Evolutionary conservation across 805 yeast genomes (phyloP), one percentile per base, ranked within the genome.

Genomic region (Wickerhamia fluorescens): DNA sequence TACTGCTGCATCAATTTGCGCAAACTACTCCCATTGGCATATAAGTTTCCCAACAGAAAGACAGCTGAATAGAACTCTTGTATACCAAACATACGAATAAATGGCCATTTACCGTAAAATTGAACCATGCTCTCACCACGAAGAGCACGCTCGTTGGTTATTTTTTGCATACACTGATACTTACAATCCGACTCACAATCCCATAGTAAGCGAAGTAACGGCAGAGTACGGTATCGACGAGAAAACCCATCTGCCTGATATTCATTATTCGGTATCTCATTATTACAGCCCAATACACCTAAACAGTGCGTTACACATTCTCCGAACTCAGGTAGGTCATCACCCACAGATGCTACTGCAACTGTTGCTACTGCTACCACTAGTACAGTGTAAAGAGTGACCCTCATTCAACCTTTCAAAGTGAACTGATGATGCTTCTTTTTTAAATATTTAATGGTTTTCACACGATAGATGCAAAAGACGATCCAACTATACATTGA

Each of bases 71-170:
- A 48, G 16, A 60, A 17, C 33, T 63, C 69, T 15, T 61, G 58
- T 14, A 55, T 41, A 1, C 66, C 68, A 18, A 53, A 43, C 1
- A 61, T 41, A 17, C 68, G 41, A 5, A 28, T 32, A 29, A 63
- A 63, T 4, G 68, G 68, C 69, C 69, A 63, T 36, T 63, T 63
- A 4, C 69, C 69, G 27, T 47, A 45, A 35, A 61, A 63, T 34
- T 63, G 64, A n/a, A 61, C 66, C 39, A 54, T 41, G 4, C 47
- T 47, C 6, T 41, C 36, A 3, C 49, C 51, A 1, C 27, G 14
- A 5, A 19, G 24, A 14, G 31, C 24, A 11, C 66, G 36, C 16
- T 31, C 30, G 14, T 42, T 36, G 4, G 63, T 53, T 16, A 61
- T 40, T 7, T 46, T 33, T 35, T 60, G 68, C 34, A 50, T 59